Percentiles rank a stretch among this genome's conserved stretches.
These are phyloP conservation scores for Micractinium sp. DNA, from an alignment of 139 green algal genomes.

Conservation along the genomic window DNA sequence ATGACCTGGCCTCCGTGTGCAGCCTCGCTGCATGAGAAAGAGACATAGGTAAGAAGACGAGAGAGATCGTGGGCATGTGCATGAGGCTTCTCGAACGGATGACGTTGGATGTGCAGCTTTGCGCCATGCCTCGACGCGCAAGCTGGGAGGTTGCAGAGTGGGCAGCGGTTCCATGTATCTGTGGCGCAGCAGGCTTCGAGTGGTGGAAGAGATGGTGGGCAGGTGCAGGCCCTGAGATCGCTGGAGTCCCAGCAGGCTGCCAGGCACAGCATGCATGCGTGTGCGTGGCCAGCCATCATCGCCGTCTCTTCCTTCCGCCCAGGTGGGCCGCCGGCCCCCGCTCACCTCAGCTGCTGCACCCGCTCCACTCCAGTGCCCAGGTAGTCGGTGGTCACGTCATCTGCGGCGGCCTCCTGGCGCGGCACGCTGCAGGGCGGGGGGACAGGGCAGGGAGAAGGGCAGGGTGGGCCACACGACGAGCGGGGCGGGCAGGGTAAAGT, in stretches of 20 bases:
- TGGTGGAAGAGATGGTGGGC: no score
- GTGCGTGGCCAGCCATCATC: no score
- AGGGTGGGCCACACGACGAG: not conserved
- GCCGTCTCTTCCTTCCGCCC: no score
- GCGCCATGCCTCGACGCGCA: no score
- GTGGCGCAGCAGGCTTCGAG: no score
- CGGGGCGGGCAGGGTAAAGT: no score
- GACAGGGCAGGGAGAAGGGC: not conserved
- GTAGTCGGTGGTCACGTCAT: conserved; percentile 52
- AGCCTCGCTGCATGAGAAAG: conserved; percentile 9
- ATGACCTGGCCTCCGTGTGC: conserved; percentile 66
- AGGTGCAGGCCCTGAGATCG: no score
- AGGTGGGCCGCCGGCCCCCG: not conserved
- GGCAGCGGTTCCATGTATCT: no score
- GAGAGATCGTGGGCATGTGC: not conserved
- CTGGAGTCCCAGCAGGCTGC: no score
- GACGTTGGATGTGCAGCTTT: no score
- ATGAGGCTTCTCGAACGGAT: not conserved
- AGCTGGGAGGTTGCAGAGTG: not conserved
- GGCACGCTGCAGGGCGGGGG: not conserved
- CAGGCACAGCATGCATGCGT: no score
- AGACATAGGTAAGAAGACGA: not conserved
- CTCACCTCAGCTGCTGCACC: conserved; percentile 51
- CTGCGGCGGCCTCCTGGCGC: conserved; percentile 24
- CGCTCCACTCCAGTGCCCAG: conserved; percentile 60